Evolutionary conservation across 177 flowering plant genomes (phyloP).

Genomic region (Vitis hybrid): DNA sequence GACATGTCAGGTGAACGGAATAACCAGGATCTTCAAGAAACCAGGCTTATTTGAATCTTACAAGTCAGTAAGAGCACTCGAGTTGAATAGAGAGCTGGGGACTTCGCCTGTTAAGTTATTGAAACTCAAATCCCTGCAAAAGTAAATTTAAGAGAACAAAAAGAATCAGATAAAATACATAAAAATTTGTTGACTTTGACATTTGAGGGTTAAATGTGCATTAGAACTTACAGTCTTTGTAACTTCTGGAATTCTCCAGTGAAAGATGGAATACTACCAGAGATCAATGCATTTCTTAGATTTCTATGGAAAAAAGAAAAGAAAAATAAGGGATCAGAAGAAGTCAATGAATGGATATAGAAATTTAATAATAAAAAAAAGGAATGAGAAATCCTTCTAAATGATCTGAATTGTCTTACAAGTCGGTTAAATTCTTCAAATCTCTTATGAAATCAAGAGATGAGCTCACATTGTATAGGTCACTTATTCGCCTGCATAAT

Average conservation of each 20-base stretch:
- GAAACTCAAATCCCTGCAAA: too few species aligned
- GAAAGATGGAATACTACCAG: constrained; percentile 5
- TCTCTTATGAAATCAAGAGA: constrained; percentile 1
- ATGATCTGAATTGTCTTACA: background rate
- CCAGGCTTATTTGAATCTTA: background rate
- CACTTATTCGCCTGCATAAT: constrained; percentile 10
- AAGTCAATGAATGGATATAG: background rate
- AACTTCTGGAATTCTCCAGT: background rate
- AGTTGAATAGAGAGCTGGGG: background rate
- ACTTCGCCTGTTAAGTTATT: background rate
- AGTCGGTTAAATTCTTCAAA: constrained; percentile 8
- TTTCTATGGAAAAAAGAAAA: background rate
- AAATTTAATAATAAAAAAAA: background rate
- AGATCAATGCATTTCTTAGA: constrained; percentile 7
- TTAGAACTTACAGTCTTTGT: constrained; percentile 1
- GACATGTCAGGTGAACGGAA: too few species aligned
- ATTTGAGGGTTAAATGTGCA: too few species aligned
- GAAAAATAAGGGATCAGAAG: too few species aligned
- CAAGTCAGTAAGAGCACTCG: background rate
- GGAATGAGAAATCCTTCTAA: too few species aligned
- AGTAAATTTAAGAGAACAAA: constrained; percentile 1
- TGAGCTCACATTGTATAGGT: constrained; percentile 10
- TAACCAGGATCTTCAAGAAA: too few species aligned
- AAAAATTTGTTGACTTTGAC: too few species aligned
- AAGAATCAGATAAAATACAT: background rate